These are phyloP conservation scores for Colletotrichum camelliae DNA, from an alignment of 2,329 filamentous ascomycete species.

Conservation along the genomic window DNA sequence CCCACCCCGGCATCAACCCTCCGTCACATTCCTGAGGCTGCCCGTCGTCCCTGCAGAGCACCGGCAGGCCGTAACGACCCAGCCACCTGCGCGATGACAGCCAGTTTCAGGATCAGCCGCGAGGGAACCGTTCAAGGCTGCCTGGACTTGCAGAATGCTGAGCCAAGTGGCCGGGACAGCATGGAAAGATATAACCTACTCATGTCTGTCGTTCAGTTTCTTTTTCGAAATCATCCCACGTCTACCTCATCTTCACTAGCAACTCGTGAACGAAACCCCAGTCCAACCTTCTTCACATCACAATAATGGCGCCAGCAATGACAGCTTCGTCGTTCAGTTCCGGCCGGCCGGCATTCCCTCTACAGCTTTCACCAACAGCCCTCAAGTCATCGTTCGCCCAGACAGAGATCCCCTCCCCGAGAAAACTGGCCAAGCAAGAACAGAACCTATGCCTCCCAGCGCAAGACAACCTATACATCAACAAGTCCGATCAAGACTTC, in stretches of 20 bases:
- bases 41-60: neutral
- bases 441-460: conserved; percentile 11
- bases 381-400: neutral
- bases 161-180: neutral
- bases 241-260: neutral
- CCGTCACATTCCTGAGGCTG: neutral
- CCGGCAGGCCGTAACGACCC: neutral
- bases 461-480: conserved; percentile 14
- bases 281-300: neutral
- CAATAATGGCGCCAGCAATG: conserved; percentile 11
- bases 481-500: conserved; percentile 17
- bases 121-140: neutral
- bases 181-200: conserved; percentile 5
- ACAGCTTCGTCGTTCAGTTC: conserved; percentile 1
- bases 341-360: neutral
- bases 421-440: conserved; percentile 11
- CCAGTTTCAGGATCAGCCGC: conserved; percentile 4
- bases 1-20: neutral
- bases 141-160: neutral
- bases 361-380: conserved; percentile 1
- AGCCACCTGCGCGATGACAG: conserved; percentile 15
- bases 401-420: conserved; percentile 6
- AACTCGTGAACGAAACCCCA: neutral
- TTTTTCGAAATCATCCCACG: neutral
- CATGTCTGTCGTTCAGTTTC: neutral